Conservation (phyloP, 139 green algal species). For the Dunaliella sp. region DNA sequence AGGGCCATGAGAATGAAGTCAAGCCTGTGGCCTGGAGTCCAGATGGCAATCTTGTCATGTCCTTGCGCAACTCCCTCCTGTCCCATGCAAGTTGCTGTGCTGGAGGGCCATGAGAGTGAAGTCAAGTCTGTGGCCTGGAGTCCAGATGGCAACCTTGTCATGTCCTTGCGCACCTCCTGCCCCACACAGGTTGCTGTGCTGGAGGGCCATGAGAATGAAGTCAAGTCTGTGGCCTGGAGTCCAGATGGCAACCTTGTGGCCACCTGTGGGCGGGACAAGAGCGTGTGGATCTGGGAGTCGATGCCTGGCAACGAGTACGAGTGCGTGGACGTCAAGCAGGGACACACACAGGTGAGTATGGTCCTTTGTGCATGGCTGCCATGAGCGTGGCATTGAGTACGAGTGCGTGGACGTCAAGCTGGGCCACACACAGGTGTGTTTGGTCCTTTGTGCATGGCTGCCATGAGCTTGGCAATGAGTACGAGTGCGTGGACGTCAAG, state of each 20-base stretch:
- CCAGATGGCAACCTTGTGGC: slow-evolving; percentile 77
- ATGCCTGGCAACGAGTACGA: slow-evolving; percentile 85
- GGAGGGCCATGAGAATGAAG: slow-evolving; percentile 94
- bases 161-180: too few relatives aligned
- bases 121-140: slow-evolving; percentile 61
- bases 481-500: slow-evolving; percentile 93
- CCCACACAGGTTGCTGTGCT: slow-evolving; percentile 66
- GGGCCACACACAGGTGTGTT: slow-evolving; percentile 69
- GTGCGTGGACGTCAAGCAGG: slow-evolving; percentile 93
- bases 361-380: background rate
- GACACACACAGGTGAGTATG: slow-evolving; percentile 63
- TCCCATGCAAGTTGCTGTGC: slow-evolving; percentile 59
- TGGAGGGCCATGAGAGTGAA: slow-evolving; percentile 44
- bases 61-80: too few relatives aligned
- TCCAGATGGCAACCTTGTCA: too few relatives aligned
- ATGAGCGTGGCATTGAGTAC: slow-evolving; percentile 80
- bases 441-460: background rate
- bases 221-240: slow-evolving; percentile 92
- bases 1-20: slow-evolving; percentile 15
- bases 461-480: slow-evolving; percentile 81
- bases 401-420: slow-evolving; percentile 95
- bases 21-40: slow-evolving; percentile 68
- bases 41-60: too few relatives aligned
- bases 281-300: slow-evolving; percentile 92
- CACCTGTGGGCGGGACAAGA: slow-evolving; percentile 93